phyloP scores from a whole-genome alignment of 257 asterid genomes.

The Penstemon barbatus region DNA sequence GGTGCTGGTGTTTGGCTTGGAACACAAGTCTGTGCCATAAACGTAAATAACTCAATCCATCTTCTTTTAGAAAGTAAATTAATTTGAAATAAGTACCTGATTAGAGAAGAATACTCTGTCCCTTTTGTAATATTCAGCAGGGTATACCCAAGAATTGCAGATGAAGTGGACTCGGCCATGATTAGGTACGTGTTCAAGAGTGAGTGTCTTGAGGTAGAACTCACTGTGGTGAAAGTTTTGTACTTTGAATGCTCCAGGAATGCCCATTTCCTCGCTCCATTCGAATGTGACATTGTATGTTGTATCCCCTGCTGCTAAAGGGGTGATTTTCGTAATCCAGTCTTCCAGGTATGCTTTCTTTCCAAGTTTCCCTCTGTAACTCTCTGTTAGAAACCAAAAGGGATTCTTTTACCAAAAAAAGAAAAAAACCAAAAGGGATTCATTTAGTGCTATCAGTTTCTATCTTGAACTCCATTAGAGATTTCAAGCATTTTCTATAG shows the following conservation, averaged over 20 bases:
- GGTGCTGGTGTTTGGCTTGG: constrained; percentile 70
- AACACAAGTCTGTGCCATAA: constrained; percentile 54
- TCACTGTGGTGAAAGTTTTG: constrained; percentile 60
- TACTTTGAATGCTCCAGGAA: constrained; percentile 65
- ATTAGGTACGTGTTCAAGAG: constrained; percentile 67
- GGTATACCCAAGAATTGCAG: constrained; percentile 86
- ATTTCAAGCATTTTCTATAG: no score
- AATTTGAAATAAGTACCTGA: constrained; percentile 41
- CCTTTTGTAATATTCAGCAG: constrained; percentile 45
- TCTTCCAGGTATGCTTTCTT: constrained; percentile 53
- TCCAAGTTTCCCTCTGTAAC: constrained; percentile 46
- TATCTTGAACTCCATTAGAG: no score
- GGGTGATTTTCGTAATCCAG: constrained; percentile 43
- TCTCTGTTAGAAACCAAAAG: constrained; percentile 21
- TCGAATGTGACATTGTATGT: constrained; percentile 56
- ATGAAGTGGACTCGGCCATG: constrained; percentile 63
- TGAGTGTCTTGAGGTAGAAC: constrained; percentile 68
- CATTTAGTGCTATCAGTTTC: no score
- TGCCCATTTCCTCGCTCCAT: constrained; percentile 59
- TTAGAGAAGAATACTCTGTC: constrained; percentile 69
- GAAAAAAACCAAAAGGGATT: not conserved
- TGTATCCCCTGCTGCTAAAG: constrained; percentile 36
- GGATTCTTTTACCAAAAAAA: constrained; percentile 1
- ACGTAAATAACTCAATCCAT: not conserved
- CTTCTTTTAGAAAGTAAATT: no score